Conservation (phyloP, 2,329 filamentous ascomycete genomes). For the Sclerotinia spermophila region DNA sequence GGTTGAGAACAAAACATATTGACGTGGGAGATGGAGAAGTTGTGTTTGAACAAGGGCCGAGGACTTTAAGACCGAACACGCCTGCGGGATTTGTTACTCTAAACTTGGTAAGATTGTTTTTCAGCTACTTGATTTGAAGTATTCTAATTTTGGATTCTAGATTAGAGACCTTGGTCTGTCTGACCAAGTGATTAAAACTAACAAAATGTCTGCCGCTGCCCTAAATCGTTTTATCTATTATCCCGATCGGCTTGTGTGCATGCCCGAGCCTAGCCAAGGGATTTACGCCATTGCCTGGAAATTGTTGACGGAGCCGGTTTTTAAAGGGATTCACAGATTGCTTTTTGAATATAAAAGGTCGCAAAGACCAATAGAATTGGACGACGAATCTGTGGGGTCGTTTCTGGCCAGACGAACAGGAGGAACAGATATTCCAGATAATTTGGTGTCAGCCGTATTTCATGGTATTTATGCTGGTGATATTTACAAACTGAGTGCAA, state of each 20-base stretch:
- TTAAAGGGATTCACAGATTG: constrained; percentile 42
- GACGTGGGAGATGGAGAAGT: constrained; percentile 59
- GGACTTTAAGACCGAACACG: constrained; percentile 41
- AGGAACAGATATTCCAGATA: constrained; percentile 58
- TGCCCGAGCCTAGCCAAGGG: constrained; percentile 47
- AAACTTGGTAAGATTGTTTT: constrained; percentile 24
- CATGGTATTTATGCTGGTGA: constrained; percentile 95
- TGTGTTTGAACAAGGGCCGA: constrained; percentile 78
- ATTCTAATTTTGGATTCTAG: constrained; percentile 40
- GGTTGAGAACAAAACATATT: constrained; percentile 68
- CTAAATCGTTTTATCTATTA: constrained; percentile 81
- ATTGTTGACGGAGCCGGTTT: constrained; percentile 52
- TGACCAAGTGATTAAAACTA: constrained; percentile 53
- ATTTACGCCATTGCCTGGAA: constrained; percentile 37
- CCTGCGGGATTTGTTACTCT: constrained; percentile 29
- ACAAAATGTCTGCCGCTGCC: constrained; percentile 48
- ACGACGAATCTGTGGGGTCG: constrained; percentile 69
- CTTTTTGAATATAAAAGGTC: constrained; percentile 36
- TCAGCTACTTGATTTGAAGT: constrained; percentile 20
- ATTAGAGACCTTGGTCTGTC: constrained; percentile 54
- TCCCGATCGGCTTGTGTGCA: constrained; percentile 70
- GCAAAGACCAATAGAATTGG: constrained; percentile 37
- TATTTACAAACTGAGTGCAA: constrained; percentile 73
- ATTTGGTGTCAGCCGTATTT: constrained; percentile 68
- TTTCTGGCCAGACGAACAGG: constrained; percentile 57